A percentile compares a stretch with the other conserved stretches of the same genome.
Conservation (phyloP, 768 basidiomycete genomes). For the Phanerodontia chrysosporium region DNA sequence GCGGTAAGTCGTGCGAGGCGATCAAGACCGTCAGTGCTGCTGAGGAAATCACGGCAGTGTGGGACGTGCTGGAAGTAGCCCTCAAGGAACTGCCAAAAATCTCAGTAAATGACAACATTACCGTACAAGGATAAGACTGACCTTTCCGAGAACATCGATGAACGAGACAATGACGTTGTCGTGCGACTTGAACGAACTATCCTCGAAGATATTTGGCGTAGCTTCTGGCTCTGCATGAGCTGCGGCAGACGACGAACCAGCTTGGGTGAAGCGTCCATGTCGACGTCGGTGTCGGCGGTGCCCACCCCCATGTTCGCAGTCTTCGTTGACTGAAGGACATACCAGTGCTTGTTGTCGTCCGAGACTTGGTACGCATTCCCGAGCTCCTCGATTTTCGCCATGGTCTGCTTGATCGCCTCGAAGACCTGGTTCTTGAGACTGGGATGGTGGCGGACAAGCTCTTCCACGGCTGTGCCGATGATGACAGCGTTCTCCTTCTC, state of each 20-base stretch:
- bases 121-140: too few relatives aligned
- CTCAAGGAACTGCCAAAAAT: constrained; percentile 68
- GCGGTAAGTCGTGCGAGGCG: constrained; percentile 73
- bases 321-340: constrained; percentile 26
- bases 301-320: not conserved
- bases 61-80: constrained; percentile 90
- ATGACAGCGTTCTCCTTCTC: constrained; percentile 92
- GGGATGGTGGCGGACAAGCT: constrained; percentile 95
- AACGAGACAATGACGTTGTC: constrained; percentile 76
- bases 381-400: constrained; percentile 70
- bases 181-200: constrained; percentile 47
- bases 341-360: constrained; percentile 62
- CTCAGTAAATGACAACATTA: not conserved
- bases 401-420: constrained; percentile 64
- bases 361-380: constrained; percentile 58
- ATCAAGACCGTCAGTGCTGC: constrained; percentile 66
- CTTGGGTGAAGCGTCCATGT: constrained; percentile 16
- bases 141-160: constrained; percentile 76
- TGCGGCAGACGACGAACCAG: constrained; percentile 18
- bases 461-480: constrained; percentile 88
- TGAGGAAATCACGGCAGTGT: constrained; percentile 88
- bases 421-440: constrained; percentile 77
- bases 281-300: constrained; percentile 16
- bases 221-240: constrained; percentile 20
- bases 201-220: constrained; percentile 22